Evolutionary conservation across 2,329 filamentous ascomycete species (phyloP), one percentile per base, ranked within the genome.

Genomic region (Diplocarpon mali): DNA sequence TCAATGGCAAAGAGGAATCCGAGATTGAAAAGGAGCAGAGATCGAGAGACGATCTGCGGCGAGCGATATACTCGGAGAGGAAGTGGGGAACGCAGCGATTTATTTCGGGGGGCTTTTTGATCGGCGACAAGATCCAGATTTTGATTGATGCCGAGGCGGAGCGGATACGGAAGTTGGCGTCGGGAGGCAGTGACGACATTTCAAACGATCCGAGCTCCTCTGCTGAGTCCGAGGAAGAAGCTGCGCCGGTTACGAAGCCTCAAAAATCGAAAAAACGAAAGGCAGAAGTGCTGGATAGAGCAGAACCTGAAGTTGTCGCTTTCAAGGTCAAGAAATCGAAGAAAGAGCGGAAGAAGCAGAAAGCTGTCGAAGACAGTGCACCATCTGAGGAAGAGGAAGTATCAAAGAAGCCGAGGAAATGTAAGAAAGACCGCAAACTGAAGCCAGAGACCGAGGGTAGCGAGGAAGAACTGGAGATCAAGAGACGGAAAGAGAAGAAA

Each of bases 1-100:
- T 98, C 46, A 98, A 98, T 64, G 92, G 90, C 40, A 92, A 87
- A 64, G 80, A 76, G 16, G 82, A 90, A 39, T 76, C 69, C n/a
- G 74, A 78, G 39, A 68, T 92, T 30, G 74, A 83, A 62, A 74
- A 78, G 57, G 83, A 92, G 56, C 75, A 80, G 60, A 73, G 77
- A 57, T 73, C 73, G 38, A 71, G 80, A 53, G 75, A 84, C 45
- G 79, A 85, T 57, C 66, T 83, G 35, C 83, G 84, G 68, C 73
- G 85, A 57, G 78, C 78, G 50, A 68, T 80, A 37, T 94, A 88
- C 60, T 74, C 85, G 44, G 79, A 83, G 54, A 73, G 76, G 57
- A 85, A 80, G 64, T 89, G 80, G 67, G 88, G 88, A 1, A 71
- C 75, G 9, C 85, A 95, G 71, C 77, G 80, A 39, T 98, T 98